Evolutionary conservation across 2,329 filamentous ascomycete genomes (phyloP).

Genomic region (Setomelanomma holmii): DNA sequence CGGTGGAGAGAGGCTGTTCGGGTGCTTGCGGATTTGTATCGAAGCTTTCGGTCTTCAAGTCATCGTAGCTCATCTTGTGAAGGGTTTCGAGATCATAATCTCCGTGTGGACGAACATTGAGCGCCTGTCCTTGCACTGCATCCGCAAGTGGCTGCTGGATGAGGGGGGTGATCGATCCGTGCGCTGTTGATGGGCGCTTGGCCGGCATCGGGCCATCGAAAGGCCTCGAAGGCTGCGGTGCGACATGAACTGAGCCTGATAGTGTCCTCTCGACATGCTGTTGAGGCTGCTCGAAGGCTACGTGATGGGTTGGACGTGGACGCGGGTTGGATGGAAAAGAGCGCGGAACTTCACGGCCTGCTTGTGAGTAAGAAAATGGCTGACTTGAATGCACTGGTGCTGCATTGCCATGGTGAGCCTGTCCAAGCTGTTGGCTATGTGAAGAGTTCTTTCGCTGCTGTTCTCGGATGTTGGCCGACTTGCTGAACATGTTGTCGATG

Average conservation of each 20-base stretch:
- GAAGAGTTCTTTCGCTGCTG: constrained; percentile 20
- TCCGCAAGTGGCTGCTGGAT: constrained; percentile 13
- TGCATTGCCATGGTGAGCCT: constrained; percentile 2
- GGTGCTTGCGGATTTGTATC: constrained; percentile 45
- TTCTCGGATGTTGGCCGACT: constrained; percentile 24
- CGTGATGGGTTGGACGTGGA: not conserved
- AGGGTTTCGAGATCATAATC: constrained; percentile 59
- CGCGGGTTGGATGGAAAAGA: constrained; percentile 1
- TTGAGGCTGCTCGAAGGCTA: not conserved
- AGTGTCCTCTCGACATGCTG: constrained; percentile 3
- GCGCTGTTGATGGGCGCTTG: constrained; percentile 2
- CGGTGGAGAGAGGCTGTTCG: constrained; percentile 22
- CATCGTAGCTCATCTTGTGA: constrained; percentile 54
- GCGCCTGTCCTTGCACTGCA: constrained; percentile 10
- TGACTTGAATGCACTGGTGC: constrained; percentile 12
- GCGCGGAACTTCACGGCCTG: constrained; percentile 1
- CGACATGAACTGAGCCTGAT: not conserved
- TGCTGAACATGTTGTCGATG: constrained; percentile 13
- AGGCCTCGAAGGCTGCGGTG: not conserved
- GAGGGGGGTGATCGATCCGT: constrained; percentile 9
- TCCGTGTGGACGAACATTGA: constrained; percentile 9
- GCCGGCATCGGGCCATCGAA: not conserved
- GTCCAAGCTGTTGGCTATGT: constrained; percentile 4
- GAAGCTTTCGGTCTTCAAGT: constrained; percentile 60
- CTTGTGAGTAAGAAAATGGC: constrained; percentile 16